Evolutionary conservation across 352 stramenopile genomes (phyloP), one percentile per base, ranked within the genome.

Genomic region (Pythium monospermum): DNA sequence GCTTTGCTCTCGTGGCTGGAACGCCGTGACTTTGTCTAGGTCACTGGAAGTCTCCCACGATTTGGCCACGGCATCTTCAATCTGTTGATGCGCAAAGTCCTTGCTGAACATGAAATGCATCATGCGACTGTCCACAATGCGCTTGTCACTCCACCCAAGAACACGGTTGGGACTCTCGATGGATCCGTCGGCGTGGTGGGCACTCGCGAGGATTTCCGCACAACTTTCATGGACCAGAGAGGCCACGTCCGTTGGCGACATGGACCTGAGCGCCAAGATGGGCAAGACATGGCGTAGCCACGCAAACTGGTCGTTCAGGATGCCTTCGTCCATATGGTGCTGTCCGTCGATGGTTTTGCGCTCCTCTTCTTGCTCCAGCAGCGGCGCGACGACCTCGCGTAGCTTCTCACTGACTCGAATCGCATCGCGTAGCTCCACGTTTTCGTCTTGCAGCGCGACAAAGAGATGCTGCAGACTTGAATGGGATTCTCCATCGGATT

Each of bases 81-180:
- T 28, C 18, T 45, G 31, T 22, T 61, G 48, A 39, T 70, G 52
- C 0, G 36, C 43, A 44, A 70, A 70, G 22, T 59, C 49, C 22
- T 70, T 70, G 35, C 32, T 48, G 39, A 70, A 70, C 36, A 64
- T 41, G 25, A 70, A 70, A 11, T 59, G 37, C 22, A 64, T 53
- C 41, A 47, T 64, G 32, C 46, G 25, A 22, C 57, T 50, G 33
- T 59, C 52, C 16, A 65, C 50, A 21, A 65, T 10, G 8, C 57
- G 57, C 40, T 65, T 65, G 57, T 65, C 57, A 23, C 36, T 59
- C 57, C 49, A 65, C 16, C 57, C 49, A 15, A 60, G 41, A 23
- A 65, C 50, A 25, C 30, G 44, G 28, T 57, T 56, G 6, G 50
- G 25, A 22, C 19, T 59, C 27, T 39, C 37, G 7, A 60, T 46